Evolutionary conservation across 1,284 basidiomycete genomes (phyloP), one percentile per base, ranked within the genome.

Genomic region (Rhodotorula sp.): DNA sequence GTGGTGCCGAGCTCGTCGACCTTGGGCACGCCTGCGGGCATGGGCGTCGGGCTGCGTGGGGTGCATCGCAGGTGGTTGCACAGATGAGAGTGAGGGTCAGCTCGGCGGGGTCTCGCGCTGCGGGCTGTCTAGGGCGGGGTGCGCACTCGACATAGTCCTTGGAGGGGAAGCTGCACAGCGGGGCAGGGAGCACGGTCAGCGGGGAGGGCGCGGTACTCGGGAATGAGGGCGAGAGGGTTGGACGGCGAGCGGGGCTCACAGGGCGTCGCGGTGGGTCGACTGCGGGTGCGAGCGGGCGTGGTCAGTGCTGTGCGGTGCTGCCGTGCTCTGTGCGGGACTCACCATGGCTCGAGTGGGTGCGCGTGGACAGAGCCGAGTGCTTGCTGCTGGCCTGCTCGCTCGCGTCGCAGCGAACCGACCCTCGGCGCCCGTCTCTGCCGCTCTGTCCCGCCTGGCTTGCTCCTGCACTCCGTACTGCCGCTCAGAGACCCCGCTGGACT

Each of bases 1-100:
- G 93, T 94, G 59, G 86, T 86, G 66, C 96, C 97, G 63, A 99
- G 84, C 84, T 99, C 97, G 74, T 89, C 86, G 44, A 98, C 93
- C 80, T 89, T 89, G 57, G 95, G 94, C 42, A 93, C 82, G 64
- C 87, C 54, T 82, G 61, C 85, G 0, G 91, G 91, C 67, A 91
- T 85, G 7, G 91, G 90, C 41, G 90, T 88, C 5, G 89, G 88
- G 55, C 73, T 74, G 54, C 14, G 14, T 44, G 10, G 42, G 1
- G 9, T 21, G 10, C 25, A 42, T 23, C 2, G 34, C 13, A 12
- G 25, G 13, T 34, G 23, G 4, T 17, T 14, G 23, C 9, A 42
- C 25, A 21, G 42, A 25, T 12, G n/a, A 17, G 21, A 19, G n/a
- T n/a, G 21, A 7, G 17, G 42, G 53, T 63, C 62, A 55, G 53